These are phyloP conservation scores for Pythium utonaiense DNA, from an alignment of 352 stramenopile species.

Conservation along the genomic window DNA sequence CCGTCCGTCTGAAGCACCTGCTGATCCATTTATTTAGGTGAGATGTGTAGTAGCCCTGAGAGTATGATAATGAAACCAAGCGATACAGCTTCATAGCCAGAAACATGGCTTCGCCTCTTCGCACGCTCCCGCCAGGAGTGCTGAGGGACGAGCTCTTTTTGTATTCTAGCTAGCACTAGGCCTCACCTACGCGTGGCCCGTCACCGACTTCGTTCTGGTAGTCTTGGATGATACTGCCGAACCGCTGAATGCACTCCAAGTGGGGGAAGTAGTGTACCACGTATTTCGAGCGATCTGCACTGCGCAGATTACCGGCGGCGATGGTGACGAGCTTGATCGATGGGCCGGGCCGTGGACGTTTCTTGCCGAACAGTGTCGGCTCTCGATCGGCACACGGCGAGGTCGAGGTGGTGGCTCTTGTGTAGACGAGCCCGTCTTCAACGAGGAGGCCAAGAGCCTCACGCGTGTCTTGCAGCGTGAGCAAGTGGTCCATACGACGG, in stretches of 20 bases:
- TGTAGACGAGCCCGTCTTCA: constrained; percentile 70
- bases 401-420: constrained; percentile 28
- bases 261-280: constrained; percentile 75
- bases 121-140: not conserved
- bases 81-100: not conserved
- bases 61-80: not conserved
- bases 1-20: not conserved
- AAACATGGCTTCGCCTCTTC: not conserved
- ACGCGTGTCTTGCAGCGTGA: constrained; percentile 70
- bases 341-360: not conserved
- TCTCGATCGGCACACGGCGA: not conserved
- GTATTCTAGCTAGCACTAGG: not conserved
- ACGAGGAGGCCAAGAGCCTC: constrained; percentile 67
- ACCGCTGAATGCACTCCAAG: constrained; percentile 75
- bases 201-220: constrained; percentile 50
- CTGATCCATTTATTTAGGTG: constrained; percentile 13
- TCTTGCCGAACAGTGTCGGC: constrained; percentile 33
- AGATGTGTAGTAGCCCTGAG: not conserved
- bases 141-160: not conserved
- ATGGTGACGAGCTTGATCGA: constrained; percentile 8
- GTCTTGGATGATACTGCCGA: constrained; percentile 73
- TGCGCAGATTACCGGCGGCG: constrained; percentile 24
- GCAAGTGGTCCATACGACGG: constrained; percentile 49
- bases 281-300: constrained; percentile 44
- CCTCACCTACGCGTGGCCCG: constrained; percentile 10